Evolutionary conservation across 1,284 basidiomycete genomes (phyloP).

Genomic region (Sutorius eximius): DNA sequence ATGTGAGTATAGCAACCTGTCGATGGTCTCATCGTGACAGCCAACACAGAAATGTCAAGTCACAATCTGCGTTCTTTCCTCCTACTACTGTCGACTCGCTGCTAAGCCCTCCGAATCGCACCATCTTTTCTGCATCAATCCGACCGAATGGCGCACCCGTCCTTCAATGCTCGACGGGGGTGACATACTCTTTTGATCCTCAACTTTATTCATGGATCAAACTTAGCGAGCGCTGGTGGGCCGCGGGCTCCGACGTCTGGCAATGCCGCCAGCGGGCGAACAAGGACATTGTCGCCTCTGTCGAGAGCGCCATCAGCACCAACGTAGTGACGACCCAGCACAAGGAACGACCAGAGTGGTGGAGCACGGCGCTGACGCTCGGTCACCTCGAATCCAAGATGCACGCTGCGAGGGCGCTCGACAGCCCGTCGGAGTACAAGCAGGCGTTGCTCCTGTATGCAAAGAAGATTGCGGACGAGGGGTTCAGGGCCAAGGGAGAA

Average conservation of each 20-base stretch:
- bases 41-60: constrained; percentile 67
- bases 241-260: constrained; percentile 79
- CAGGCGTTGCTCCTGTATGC: constrained; percentile 74
- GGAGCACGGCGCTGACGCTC: constrained; percentile 74
- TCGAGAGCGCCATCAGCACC: constrained; percentile 54
- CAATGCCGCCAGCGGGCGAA: constrained; percentile 59
- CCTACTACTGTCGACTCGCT: constrained; percentile 65
- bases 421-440: constrained; percentile 83
- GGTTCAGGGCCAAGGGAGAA: constrained; percentile 81
- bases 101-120: constrained; percentile 53
- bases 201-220: constrained; percentile 67
- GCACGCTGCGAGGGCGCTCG: constrained; percentile 67
- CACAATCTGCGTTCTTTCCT: constrained; percentile 59
- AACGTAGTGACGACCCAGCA: constrained; percentile 40
- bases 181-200: constrained; percentile 75
- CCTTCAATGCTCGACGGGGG: constrained; percentile 71
- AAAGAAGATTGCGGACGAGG: constrained; percentile 82
- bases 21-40: constrained; percentile 7
- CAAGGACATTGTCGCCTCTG: constrained; percentile 50
- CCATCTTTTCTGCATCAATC: constrained; percentile 59
- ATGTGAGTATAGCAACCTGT: constrained; percentile 55
- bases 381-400: constrained; percentile 83
- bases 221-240: constrained; percentile 79
- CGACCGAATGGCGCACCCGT: constrained; percentile 79
- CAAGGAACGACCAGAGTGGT: constrained; percentile 66